Evolutionary conservation across 768 basidiomycete genomes (phyloP), one percentile per base, ranked within the genome.

Genomic region (Naganishia kalamii): DNA sequence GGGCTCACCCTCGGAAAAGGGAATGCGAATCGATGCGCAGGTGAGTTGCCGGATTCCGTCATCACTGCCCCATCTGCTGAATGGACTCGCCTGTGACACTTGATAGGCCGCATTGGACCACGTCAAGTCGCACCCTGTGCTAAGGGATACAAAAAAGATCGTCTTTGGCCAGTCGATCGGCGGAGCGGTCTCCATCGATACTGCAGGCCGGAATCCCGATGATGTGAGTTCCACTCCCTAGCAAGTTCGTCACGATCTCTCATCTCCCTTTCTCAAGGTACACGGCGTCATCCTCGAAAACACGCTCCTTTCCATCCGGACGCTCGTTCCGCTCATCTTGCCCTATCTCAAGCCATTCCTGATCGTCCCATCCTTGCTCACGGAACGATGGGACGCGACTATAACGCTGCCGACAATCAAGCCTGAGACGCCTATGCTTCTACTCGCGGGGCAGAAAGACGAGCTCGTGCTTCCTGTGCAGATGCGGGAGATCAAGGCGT

Each of bases 181-280:
- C 17, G 94, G 94, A 33, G 93, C 92, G 0, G 92, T 97, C 4
- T 84, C 89, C 13, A 88, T 97, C 50, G 88, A 92, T 77, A 86
- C 94, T 21, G 89, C 89, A 0, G 86, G 86, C 67, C 82, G 83
- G 30, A 93, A 92, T 74, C 84, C 87, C 0, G 77, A 83, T 21
- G 84, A 87, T 71, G 89, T 87, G 65, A 40, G 79, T 75, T 4
- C 12, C 19, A n/a, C 6, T 44, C 41, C 63, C 37, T 15, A 27
- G 33, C 30, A n/a, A 43, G 4, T 27, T 25, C 59, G 40, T 62
- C 43, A 8, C 29, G 17, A 7, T 13, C 29, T 23, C 35, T 4
- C 12, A 44, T 29, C 40, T n/a, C n/a, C n/a, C n/a, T n/a, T n/a
- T n/a, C n/a, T n/a, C n/a, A n/a, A 90, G 88, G 85, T 94, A 63